phyloP scores from a whole-genome alignment of 768 basidiomycete species.

The Lactarius hengduanensis region DNA sequence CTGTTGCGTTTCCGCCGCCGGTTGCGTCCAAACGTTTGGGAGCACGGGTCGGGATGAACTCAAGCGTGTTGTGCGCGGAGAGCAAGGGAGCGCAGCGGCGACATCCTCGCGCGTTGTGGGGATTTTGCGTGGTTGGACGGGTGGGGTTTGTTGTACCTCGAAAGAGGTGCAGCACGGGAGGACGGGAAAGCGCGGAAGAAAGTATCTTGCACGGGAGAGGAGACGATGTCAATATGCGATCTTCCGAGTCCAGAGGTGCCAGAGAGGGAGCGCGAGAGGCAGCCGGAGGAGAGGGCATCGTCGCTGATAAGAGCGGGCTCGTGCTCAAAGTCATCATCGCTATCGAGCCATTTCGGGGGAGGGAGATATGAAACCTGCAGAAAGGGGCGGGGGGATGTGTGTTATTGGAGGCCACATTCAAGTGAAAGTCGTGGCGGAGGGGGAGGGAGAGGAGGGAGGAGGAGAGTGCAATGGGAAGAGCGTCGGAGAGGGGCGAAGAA shows the following conservation, averaged over 20 bases:
- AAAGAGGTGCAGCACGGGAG: conserved; percentile 11
- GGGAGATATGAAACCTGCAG: conserved; percentile 10
- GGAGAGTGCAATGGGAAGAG: not conserved
- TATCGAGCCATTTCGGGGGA: conserved; percentile 22
- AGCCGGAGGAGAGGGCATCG: conserved; percentile 23
- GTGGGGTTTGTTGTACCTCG: conserved; percentile 2
- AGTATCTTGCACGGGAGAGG: conserved; percentile 23
- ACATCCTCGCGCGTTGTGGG: conserved; percentile 24
- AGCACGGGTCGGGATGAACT: conserved; percentile 3
- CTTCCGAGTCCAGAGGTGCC: conserved; percentile 21
- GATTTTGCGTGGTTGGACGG: conserved; percentile 1
- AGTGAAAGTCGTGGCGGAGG: conserved; percentile 16
- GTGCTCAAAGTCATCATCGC: conserved; percentile 26
- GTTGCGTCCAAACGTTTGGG: not conserved
- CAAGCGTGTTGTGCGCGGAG: conserved; percentile 25
- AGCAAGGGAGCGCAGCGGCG: conserved; percentile 25
- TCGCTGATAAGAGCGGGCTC: conserved; percentile 28
- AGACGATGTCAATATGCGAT: conserved; percentile 26
- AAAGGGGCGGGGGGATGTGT: conserved; percentile 4
- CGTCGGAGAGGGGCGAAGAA: conserved; percentile 1
- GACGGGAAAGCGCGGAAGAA: conserved; percentile 15
- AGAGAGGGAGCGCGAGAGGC: conserved; percentile 27
- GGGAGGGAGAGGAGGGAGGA: not conserved
- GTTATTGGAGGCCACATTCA: conserved; percentile 17
- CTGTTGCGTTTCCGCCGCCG: not conserved